A percentile compares a stretch with the other conserved stretches of the same genome.
phyloP scores from a whole-genome alignment of 2,329 filamentous ascomycete genomes.

The Aureobasidium musti region DNA sequence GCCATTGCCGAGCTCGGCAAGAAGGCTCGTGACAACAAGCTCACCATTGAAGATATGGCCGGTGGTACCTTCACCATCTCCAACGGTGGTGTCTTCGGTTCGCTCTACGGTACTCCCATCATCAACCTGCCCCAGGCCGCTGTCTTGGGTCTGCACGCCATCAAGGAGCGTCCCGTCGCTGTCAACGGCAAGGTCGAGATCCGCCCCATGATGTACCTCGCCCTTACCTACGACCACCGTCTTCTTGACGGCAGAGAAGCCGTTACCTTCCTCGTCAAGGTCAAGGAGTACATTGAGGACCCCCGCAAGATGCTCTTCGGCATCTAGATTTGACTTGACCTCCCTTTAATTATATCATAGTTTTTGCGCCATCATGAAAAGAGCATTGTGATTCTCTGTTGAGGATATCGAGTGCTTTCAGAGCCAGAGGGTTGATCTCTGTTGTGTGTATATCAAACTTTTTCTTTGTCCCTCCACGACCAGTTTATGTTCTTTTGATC shows the following conservation, averaged over 20 bases:
- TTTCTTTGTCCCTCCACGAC: neutral
- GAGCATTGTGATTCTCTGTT: constrained; percentile 5
- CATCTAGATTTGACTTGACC: constrained; percentile 34
- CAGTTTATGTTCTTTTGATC: neutral
- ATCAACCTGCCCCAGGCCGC: constrained; percentile 95
- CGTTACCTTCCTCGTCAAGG: constrained; percentile 91
- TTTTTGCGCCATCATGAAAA: constrained; percentile 22
- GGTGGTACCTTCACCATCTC: constrained; percentile 98
- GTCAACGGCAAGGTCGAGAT: constrained; percentile 94
- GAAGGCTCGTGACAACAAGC: constrained; percentile 95
- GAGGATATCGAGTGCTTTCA: constrained; percentile 9
- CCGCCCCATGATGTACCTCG: constrained; percentile 98
- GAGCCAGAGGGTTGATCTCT: constrained; percentile 3
- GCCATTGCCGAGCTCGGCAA: constrained; percentile 91
- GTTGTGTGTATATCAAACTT: constrained; percentile 19
- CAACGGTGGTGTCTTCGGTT: constrained; percentile 96
- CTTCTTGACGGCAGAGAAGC: constrained; percentile 93
- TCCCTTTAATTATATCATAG: constrained; percentile 16
- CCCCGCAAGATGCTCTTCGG: constrained; percentile 83
- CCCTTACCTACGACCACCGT: constrained; percentile 95
- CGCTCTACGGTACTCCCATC: constrained; percentile 95
- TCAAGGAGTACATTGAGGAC: constrained; percentile 98
- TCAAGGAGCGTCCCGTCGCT: constrained; percentile 89
- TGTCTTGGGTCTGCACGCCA: constrained; percentile 89
- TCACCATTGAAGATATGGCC: constrained; percentile 99